Evolutionary conservation across 2,329 filamentous ascomycete species (phyloP).

Genomic region (Penicillium expansum): DNA sequence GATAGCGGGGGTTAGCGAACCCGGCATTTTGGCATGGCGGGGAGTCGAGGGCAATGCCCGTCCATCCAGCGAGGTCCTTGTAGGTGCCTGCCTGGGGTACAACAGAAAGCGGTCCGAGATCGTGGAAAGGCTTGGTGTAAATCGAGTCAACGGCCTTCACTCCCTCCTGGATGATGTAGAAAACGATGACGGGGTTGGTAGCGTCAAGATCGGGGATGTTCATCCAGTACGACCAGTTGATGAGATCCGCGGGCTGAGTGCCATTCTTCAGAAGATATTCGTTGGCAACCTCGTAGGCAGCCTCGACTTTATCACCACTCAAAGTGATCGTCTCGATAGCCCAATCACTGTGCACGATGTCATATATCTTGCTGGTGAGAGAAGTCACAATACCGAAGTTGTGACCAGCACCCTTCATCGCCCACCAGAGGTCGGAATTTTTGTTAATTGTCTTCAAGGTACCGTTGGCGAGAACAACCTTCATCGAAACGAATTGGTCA

Average conservation of each 20-base stretch:
- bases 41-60: slow-evolving; percentile 38
- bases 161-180: slow-evolving; percentile 35
- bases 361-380: slow-evolving; percentile 49
- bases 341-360: slow-evolving; percentile 38
- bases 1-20: slow-evolving; percentile 44
- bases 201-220: slow-evolving; percentile 27
- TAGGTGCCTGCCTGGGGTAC: slow-evolving; percentile 43
- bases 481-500: slow-evolving; percentile 54
- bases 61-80: slow-evolving; percentile 47
- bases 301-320: slow-evolving; percentile 50
- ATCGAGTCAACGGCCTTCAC: slow-evolving; percentile 41
- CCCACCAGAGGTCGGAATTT: slow-evolving; percentile 56
- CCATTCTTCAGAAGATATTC: slow-evolving; percentile 45
- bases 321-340: slow-evolving; percentile 47
- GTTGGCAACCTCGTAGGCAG: slow-evolving; percentile 49
- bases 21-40: slow-evolving; percentile 46
- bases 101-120: slow-evolving; percentile 41
- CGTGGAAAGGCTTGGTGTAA: slow-evolving; percentile 47
- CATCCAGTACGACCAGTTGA: slow-evolving; percentile 47
- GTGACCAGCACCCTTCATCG: slow-evolving; percentile 55
- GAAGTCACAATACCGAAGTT: slow-evolving; percentile 59
- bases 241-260: slow-evolving; percentile 45
- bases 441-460: slow-evolving; percentile 39
- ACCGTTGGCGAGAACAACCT: slow-evolving; percentile 54
- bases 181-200: slow-evolving; percentile 29